Conservation (phyloP, 345 rosid species). For the Ceriops zippeliana region DNA sequence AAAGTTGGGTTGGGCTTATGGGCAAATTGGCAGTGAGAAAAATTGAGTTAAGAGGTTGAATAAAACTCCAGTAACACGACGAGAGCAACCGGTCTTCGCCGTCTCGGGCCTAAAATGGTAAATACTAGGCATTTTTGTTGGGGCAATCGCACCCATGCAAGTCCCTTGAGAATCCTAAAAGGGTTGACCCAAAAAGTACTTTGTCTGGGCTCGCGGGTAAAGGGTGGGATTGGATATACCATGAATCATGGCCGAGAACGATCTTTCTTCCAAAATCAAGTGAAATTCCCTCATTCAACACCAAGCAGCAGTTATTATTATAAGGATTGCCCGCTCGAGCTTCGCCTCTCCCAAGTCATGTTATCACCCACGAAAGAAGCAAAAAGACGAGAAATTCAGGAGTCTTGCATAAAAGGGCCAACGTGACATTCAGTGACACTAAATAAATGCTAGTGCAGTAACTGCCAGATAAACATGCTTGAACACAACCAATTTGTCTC, state of each 20-base stretch:
- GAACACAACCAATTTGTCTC: conserved; percentile 33
- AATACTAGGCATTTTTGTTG: no score
- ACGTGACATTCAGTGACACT: conserved; percentile 11
- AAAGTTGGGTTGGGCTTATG: no score
- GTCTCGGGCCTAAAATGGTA: no score
- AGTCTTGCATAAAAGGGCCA: conserved; percentile 21
- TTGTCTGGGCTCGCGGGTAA: no score
- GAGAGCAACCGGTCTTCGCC: no score
- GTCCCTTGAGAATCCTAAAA: no score
- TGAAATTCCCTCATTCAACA: conserved; percentile 11
- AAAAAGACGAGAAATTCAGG: conserved; percentile 6
- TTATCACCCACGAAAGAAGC: background rate
- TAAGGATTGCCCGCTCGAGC: conserved; percentile 7
- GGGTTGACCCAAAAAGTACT: no score
- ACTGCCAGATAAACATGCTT: conserved; percentile 12
- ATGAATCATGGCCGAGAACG: background rate
- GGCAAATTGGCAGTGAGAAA: no score
- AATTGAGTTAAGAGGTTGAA: no score
- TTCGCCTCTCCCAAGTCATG: background rate
- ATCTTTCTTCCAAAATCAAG: background rate
- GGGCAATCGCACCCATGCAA: no score
- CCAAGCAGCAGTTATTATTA: background rate
- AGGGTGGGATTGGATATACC: background rate
- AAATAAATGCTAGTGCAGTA: conserved; percentile 11
- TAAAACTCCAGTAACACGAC: no score